Percentiles rank a stretch among this genome's conserved stretches.
Conservation (phyloP, 345 rosid species). For the Garcia nutans region DNA sequence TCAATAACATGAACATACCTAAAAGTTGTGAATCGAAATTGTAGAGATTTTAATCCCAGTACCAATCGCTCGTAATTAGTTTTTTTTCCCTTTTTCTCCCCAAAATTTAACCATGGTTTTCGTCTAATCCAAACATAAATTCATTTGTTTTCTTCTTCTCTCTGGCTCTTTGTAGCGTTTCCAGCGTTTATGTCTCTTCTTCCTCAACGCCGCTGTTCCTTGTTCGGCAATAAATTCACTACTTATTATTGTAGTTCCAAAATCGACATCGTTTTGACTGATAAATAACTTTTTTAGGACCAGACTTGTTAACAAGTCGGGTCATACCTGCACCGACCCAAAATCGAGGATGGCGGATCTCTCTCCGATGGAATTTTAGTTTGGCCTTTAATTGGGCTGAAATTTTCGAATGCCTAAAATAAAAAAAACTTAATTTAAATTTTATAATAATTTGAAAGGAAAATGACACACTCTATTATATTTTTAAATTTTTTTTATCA, state of each 20-base stretch:
- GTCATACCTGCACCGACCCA: too few species aligned
- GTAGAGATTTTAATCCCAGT: background rate
- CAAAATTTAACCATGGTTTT: background rate
- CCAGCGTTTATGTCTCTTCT: background rate
- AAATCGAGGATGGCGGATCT: too few species aligned
- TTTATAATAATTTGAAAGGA: too few species aligned
- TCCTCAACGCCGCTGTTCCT: background rate
- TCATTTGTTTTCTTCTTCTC: background rate
- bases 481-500: too few species aligned
- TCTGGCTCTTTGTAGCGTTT: background rate
- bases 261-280: background rate
- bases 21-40: background rate
- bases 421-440: too few species aligned
- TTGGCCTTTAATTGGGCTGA: too few species aligned
- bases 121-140: background rate
- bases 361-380: too few species aligned
- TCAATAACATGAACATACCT: constrained; percentile 1
- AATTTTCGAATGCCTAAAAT: too few species aligned
- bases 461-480: too few species aligned
- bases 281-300: background rate
- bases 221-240: background rate
- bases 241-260: background rate
- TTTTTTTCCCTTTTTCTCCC: background rate
- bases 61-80: background rate
- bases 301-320: too few species aligned